Percentiles rank a stretch among this genome's conserved stretches.
These are phyloP conservation scores for Asterophora lycoperdoides DNA, from an alignment of 768 basidiomycete genomes.

Conservation along the genomic window DNA sequence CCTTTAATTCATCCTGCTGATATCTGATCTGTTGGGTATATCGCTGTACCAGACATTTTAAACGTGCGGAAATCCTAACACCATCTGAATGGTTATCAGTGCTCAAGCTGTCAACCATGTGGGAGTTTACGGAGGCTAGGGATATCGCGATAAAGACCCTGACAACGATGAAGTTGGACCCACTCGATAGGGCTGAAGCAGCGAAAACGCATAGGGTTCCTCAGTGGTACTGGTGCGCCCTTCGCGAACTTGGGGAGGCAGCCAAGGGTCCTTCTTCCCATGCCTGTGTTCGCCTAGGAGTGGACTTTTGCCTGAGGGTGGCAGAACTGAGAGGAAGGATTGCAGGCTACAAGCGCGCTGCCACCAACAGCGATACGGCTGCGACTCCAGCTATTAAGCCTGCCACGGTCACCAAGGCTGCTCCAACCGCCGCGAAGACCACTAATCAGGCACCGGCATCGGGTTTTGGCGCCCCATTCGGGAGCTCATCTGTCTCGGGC, in stretches of 20 bases:
- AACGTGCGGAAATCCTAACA: constrained; percentile 2
- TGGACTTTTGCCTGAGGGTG: constrained; percentile 16
- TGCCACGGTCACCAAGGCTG: too few species aligned
- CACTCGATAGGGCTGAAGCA: constrained; percentile 23
- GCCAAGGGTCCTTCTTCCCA: constrained; percentile 13
- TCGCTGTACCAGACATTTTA: background rate
- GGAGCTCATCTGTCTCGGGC: too few species aligned
- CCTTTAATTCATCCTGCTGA: constrained; percentile 1
- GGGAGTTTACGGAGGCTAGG: constrained; percentile 27
- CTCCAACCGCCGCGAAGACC: too few species aligned
- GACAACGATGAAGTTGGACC: constrained; percentile 10
- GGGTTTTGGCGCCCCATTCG: too few species aligned
- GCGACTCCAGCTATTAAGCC: too few species aligned
- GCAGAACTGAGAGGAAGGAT: constrained; percentile 2
- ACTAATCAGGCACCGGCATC: too few species aligned
- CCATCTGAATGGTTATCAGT: constrained; percentile 29
- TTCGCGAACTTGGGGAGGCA: constrained; percentile 18
- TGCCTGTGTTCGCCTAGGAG: constrained; percentile 23
- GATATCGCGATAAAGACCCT: constrained; percentile 25
- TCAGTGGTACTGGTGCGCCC: constrained; percentile 25
- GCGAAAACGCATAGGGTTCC: constrained; percentile 23
- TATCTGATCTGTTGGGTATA: background rate
- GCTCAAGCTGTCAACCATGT: constrained; percentile 31
- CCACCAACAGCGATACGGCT: too few species aligned
- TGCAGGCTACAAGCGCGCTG: too few species aligned